Evolutionary conservation across 148 eudicot species (phyloP).

Genomic region (Silene conica): DNA sequence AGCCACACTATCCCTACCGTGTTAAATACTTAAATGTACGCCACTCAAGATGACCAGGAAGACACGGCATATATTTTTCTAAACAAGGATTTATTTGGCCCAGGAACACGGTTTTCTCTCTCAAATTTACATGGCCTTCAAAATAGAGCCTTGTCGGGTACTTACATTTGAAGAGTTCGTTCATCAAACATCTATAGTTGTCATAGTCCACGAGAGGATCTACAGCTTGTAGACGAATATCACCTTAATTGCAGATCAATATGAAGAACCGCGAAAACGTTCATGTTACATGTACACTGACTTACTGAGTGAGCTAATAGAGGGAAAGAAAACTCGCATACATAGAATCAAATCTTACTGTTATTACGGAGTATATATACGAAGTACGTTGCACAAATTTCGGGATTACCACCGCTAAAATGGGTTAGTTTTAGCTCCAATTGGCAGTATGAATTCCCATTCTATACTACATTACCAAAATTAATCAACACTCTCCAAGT

Average conservation of each 20-base stretch:
- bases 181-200: background rate
- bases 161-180: background rate
- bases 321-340: background rate
- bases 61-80: background rate
- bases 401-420: background rate
- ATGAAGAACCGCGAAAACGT: too few species aligned
- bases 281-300: too few species aligned
- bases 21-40: background rate
- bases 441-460: background rate
- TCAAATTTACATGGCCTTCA: background rate
- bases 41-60: background rate
- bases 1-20: background rate
- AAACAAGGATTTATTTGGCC: too few species aligned
- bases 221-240: background rate
- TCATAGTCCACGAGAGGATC: background rate
- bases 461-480: background rate
- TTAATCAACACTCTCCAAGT: constrained; percentile 1
- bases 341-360: background rate
- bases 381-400: background rate
- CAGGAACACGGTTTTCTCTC: background rate
- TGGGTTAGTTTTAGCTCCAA: background rate
- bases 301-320: background rate
- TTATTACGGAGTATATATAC: too few species aligned
- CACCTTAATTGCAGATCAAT: background rate
- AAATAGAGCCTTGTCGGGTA: background rate